Evolutionary conservation across 768 basidiomycete genomes (phyloP), one percentile per base, ranked within the genome.

Genomic region (Pleurotus platypus): DNA sequence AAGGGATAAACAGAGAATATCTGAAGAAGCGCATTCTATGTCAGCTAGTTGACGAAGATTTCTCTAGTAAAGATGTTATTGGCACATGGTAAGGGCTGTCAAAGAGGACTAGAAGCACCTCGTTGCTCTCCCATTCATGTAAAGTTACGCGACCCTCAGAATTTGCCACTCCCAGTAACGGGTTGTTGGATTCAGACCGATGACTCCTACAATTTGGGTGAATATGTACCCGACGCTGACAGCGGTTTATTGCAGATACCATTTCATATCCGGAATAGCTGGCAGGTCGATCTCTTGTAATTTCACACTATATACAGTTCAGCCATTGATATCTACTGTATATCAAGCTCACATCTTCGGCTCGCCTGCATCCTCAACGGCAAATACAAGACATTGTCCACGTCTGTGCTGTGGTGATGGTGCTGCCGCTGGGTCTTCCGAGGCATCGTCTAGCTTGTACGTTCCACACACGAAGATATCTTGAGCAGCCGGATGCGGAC

Each of bases 231-330:
- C 30, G 8, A 35, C 9, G 30, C 30, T 35, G 30, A 35, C 30
- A 8, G 30, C 30, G 30, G 30, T 11, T 35, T 35, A 35, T 15
- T 46, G 8, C 7, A 15, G 24, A 42, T 65, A 94, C 97, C 97
- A 99, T 79, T 98, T 98, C 82, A 94, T 85, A 69, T 99, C 97
- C 22, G 89, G 79, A 26, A 99, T 81, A 6, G 94, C 97, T 2
- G 94, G 87, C 15, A 90, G 70, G 55, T 85, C 74, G 35, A 92
- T 76, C 13, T 86, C 72, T 62, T 96, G 89, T 2, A 89, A 66
- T 63, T 87, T 80, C 4, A 72, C 70, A 57, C 87, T 87, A 35
- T 35, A 63, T 59, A 57, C 13, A 38, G 48, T 26, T 45, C 37
- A 45, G 46, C 45, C 22, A 49, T 6, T 27, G 30, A 35, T 35